Evolutionary conservation across 345 rosid species (phyloP), one percentile per base, ranked within the genome.

Genomic region (Murraya koenigii): DNA sequence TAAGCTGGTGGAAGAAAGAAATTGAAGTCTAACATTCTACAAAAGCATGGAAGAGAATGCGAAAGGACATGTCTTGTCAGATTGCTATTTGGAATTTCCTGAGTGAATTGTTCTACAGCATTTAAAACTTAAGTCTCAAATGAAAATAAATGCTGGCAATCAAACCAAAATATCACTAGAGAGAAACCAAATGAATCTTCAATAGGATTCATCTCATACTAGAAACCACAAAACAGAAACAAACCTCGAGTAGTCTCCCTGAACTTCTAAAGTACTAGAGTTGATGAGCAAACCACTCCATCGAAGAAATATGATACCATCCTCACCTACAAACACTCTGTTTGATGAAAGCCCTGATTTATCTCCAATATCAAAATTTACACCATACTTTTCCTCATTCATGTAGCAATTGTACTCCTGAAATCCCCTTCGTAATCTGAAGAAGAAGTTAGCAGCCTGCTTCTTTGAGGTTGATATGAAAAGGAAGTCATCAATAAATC

Each of bases 251-350:
- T 91, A 95, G 78, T 95, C 99, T 72, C 86, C 95, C 86, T 92
- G 98, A 77, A 95, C 86, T 84, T 95, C 97, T 55, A 90, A 81
- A 81, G 93, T 86, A 77, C 72, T 41, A 59, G 87, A 86, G 72
- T 95, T 95, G 36, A 93, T 78, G 6, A 95, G 91, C 82, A 93
- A 86, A 58, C 98, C 98, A 76, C 94, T 90, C 99, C 99, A 95
- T 54, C 82, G 87, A 72, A 90, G 66, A 78, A 92, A 95, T 70
- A 84, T 72, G 58, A 80, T 81, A 49, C 89, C 91, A 85, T 86
- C 89, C 55, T 80, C 88, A 81, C 88, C 88, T 75, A 85, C 84
- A 78, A 80, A 85, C 74, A 78, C 72, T 80, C 82, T 87, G 9
- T 79, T 89, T n/a, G 88, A 84, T 33, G 82, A 84, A 77, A 75